phyloP scores from a whole-genome alignment of 2,329 filamentous ascomycete genomes.

The Fusarium xylarioides region DNA sequence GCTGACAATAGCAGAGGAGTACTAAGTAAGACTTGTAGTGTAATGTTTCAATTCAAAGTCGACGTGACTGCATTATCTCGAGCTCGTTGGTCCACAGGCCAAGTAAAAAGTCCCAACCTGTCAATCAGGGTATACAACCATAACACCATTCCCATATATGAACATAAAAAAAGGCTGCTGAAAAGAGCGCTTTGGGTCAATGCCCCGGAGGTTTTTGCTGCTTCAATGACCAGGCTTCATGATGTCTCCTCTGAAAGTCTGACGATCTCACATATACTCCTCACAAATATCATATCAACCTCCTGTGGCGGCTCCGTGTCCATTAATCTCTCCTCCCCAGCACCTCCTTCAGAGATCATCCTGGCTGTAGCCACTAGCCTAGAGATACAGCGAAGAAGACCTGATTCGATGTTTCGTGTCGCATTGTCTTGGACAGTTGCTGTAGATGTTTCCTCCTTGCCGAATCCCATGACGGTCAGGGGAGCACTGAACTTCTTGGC shows the following conservation, averaged over 20 bases:
- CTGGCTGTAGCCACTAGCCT: conserved; percentile 60
- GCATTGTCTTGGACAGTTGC: conserved; percentile 45
- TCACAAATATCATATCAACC: conserved; percentile 50
- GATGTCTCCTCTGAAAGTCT: conserved; percentile 48
- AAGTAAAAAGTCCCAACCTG: conserved; percentile 3
- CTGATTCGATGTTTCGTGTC: conserved; percentile 58
- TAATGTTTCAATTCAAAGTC: conserved; percentile 17
- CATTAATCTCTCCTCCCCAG: conserved; percentile 43
- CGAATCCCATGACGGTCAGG: conserved; percentile 38
- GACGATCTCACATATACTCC: conserved; percentile 56
- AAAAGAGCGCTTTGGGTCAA: not conserved
- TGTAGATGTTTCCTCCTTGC: conserved; percentile 40
- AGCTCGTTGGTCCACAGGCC: conserved; percentile 6
- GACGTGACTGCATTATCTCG: conserved; percentile 30
- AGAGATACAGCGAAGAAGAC: conserved; percentile 60
- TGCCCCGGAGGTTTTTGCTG: not conserved
- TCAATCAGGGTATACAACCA: conserved; percentile 41
- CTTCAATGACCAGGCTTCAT: not conserved
- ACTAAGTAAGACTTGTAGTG: not conserved
- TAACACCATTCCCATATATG: conserved; percentile 17
- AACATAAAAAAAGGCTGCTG: not conserved
- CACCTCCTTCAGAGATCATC: conserved; percentile 46
- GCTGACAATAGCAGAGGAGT: not conserved
- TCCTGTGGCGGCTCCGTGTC: conserved; percentile 45
- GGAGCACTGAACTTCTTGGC: conserved; percentile 41